These are phyloP conservation scores for Cystoisospora suis DNA, from an alignment of 169 alveolate species.

Conservation along the genomic window DNA sequence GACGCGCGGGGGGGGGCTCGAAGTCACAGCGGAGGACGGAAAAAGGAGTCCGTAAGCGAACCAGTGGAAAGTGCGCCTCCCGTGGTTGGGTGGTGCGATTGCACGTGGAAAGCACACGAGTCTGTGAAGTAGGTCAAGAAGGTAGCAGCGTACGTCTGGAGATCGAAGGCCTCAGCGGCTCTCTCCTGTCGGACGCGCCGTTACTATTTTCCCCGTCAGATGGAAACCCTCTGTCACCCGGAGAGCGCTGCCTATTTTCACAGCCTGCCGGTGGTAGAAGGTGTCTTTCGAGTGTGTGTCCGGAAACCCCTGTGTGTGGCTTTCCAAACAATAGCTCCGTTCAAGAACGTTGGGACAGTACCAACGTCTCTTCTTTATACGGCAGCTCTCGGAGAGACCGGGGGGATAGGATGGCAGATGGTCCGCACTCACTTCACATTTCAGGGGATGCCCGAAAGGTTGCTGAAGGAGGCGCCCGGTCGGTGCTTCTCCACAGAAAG, in stretches of 20 bases:
- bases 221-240: neutral
- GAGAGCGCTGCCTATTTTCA: too few relatives aligned
- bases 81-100: constrained; percentile 3
- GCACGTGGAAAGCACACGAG: neutral
- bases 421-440: too few relatives aligned
- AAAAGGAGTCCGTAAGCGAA: neutral
- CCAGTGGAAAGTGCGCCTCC: neutral
- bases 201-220: neutral
- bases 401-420: too few relatives aligned
- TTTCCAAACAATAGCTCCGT: too few relatives aligned
- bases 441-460: too few relatives aligned
- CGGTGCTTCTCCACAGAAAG: neutral
- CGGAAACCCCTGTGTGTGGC: too few relatives aligned
- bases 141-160: neutral
- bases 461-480: too few relatives aligned
- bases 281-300: too few relatives aligned
- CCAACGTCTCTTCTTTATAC: too few relatives aligned
- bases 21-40: neutral
- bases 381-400: too few relatives aligned
- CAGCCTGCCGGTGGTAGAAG: too few relatives aligned
- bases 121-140: neutral
- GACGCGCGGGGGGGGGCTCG: neutral
- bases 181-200: neutral
- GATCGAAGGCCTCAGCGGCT: constrained; percentile 26
- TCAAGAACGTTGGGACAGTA: too few relatives aligned